Evolutionary conservation across 140 eudicot genomes (phyloP).

Genomic region (Ambrosia hybrid): DNA sequence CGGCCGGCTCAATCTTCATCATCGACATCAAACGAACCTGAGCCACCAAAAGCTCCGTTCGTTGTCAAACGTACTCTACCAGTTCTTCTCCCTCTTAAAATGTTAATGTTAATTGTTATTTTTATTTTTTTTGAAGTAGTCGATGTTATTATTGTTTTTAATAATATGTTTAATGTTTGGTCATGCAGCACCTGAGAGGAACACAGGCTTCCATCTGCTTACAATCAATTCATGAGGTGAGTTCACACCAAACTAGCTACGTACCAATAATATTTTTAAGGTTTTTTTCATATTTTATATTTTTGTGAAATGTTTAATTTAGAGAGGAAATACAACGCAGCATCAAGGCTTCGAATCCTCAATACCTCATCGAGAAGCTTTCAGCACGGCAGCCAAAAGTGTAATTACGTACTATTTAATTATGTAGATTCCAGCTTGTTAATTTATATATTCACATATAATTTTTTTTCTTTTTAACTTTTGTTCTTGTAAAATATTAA

Average conservation of each 20-base stretch:
- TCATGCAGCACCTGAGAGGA: conserved; percentile 92
- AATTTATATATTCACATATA: too few species aligned
- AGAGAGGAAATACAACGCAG: conserved; percentile 99
- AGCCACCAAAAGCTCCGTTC: conserved; percentile 74
- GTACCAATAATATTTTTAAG: too few species aligned
- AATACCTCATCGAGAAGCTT: conserved; percentile 96
- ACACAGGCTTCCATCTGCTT: conserved; percentile 98
- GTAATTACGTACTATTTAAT: conserved; percentile 26
- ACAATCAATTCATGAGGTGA: conserved; percentile 96
- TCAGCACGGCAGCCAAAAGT: conserved; percentile 96
- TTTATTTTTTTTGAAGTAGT: not conserved
- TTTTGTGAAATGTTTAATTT: conserved; percentile 1
- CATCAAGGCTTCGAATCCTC: conserved; percentile 91
- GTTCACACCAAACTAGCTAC: conserved; percentile 19
- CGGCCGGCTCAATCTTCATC: conserved; percentile 74
- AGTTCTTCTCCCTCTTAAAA: not conserved
- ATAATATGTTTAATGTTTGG: not conserved
- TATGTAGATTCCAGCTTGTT: too few species aligned
- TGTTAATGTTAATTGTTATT: not conserved
- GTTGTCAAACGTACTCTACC: conserved; percentile 70
- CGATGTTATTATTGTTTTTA: not conserved
- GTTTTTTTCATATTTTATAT: not conserved
- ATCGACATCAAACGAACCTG: conserved; percentile 62
- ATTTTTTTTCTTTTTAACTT: not conserved
- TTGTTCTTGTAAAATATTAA: too few species aligned